Evolutionary conservation across 148 eudicot genomes (phyloP), one percentile per base, ranked within the genome.

Genomic region (Camellia lanceoleosa): DNA sequence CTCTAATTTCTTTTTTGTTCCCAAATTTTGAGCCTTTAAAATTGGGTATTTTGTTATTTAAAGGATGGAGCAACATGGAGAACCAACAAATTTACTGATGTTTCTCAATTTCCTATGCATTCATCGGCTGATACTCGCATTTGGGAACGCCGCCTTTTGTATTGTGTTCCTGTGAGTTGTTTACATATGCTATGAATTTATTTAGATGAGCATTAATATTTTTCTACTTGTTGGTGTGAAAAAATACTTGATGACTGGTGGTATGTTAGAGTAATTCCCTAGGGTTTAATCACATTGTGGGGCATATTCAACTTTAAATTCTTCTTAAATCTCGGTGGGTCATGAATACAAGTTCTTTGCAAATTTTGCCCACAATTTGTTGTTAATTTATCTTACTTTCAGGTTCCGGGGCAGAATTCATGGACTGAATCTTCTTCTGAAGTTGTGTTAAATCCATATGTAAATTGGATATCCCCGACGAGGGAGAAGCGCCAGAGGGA

Each of bases 381-480:
- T 71, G 43, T 75, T 49, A 8, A 5, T 44, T n/a, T 76, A 15
- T 9, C 68, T 41, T 66, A 23, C 10, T 73, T 74, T 65, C 80
- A 93, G 97, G 97, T 95, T 63, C 98, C 97, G 0, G 97, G 98
- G 64, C 80, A 87, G 88, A 95, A 90, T 85, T 81, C 84, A 30
- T 95, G 98, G 97, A 80, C 91, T 18, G 89, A 89, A 71, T 82
- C 86, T 58, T 42, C 77, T 59, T 75, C 75, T 66, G 94, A 86
- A 66, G 58, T 61, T 74, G 42, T 80, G 72, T 19, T 41, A 5
- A 87, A 77, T 75, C 85, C 79, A 38, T 80, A 64, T 58, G 80
- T 60, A 23, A 73, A 52, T 62, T 71, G 74, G 75, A 70, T 79
- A 65, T 84, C 91, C 11, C 82, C 80, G 14, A 90, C 84, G 44